phyloP scores from a whole-genome alignment of 257 asterid species.

The Sherardia arvensis region DNA sequence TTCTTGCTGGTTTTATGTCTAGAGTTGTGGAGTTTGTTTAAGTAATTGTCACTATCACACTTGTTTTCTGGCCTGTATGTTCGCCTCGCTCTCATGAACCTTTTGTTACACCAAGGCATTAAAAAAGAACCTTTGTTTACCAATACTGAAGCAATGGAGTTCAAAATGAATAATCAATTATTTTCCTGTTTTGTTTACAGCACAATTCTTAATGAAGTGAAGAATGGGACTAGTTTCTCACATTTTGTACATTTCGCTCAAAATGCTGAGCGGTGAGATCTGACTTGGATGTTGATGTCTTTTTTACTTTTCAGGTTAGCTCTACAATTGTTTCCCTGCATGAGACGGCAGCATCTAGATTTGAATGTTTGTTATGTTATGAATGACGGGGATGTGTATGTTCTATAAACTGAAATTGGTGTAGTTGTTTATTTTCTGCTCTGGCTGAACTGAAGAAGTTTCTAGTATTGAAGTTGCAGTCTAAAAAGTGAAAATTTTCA shows the following conservation, averaged over 20 bases:
- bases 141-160: background rate
- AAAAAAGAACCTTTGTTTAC: background rate
- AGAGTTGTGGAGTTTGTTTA: background rate
- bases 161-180: background rate
- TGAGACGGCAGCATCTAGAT: background rate
- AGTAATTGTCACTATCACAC: background rate
- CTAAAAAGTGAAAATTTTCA: too few species aligned
- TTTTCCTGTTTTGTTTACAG: background rate
- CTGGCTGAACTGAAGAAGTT: background rate
- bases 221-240: background rate
- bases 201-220: background rate
- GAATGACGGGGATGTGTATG: constrained; percentile 30
- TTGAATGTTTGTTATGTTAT: constrained; percentile 15
- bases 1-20: background rate
- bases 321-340: background rate
- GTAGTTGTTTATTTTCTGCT: constrained; percentile 16
- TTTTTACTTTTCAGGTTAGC: constrained; percentile 13
- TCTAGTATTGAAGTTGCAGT: background rate
- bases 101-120: background rate
- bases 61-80: background rate
- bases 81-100: too few species aligned
- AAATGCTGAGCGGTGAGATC: background rate
- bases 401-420: constrained; percentile 50
- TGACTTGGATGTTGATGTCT: background rate
- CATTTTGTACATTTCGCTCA: background rate